Evolutionary conservation across 306 rosid genomes (phyloP), one percentile per base, ranked within the genome.

Genomic region (Amphicarpaea edgeworthii): DNA sequence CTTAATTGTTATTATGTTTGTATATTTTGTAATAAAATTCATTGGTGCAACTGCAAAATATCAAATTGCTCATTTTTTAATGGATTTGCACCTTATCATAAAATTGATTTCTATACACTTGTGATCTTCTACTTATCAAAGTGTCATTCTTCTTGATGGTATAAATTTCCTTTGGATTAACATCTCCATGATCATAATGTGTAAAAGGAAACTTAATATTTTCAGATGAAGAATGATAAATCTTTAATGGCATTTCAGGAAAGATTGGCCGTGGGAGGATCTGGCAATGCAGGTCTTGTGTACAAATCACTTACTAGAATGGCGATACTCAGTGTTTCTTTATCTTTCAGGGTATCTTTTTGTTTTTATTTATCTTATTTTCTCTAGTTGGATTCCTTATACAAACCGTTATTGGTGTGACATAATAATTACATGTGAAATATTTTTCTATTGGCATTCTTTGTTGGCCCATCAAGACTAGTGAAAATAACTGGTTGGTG

Each of bases 301-400:
- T 85, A 90, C 81, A 88, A 78, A 77, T 81, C 91, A 74, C 73
- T 87, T 45, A 83, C 97, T 83, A 87, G 97, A 87, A 84, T 95
- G 70, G 97, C 90, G 58, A 83, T 95, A 84, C 93, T 95, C 57
- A 90, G 93, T 66, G 86, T 89, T 81, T 61, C 96, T 61, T 87
- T 83, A 72, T 77, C 83, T 72, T 66, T 85, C 6, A 86, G 80
- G 95, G 98, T 95, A 76, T 60, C 58, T 64, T 68, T 58, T 37
- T 62, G 68, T 17, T 72, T 67, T 73, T 38, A 77, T 79, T 23
- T 16, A 30, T 8, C 70, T 34, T 58, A 28, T 79, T 21, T 57
- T 60, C 49, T 68, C 65, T 16, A 9, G 46, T 37, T 20, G 30
- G 61, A 79, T 68, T 51, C 49, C 71, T 54, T 74, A 8, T 75